Conservation (phyloP, 2,329 filamentous ascomycete species). For the Talaromyces sp. region DNA sequence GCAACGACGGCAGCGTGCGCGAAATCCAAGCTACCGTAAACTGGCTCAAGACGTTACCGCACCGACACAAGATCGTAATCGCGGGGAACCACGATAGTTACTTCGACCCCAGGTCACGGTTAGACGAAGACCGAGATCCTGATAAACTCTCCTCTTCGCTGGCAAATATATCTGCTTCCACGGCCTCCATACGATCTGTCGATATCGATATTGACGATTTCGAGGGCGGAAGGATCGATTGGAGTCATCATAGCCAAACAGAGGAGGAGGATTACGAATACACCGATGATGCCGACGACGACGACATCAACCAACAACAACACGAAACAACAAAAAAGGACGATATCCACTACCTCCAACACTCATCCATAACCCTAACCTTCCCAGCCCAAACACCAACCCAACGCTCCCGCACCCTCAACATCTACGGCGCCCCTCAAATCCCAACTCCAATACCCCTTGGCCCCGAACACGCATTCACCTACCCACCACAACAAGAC, state of each 20-base stretch:
- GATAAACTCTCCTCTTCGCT: conserved; percentile 18
- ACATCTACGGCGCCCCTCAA: conserved; percentile 75
- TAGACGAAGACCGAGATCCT: conserved; percentile 48
- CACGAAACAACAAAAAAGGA: background rate
- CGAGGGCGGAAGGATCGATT: conserved; percentile 47
- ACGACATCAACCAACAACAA: no score
- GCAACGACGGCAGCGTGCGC: conserved; percentile 62
- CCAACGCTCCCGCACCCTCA: conserved; percentile 54
- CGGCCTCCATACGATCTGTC: conserved; percentile 33
- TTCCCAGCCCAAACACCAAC: conserved; percentile 48
- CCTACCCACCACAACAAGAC: conserved; percentile 61
- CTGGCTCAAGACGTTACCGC: conserved; percentile 71
- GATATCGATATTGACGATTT: conserved; percentile 41
- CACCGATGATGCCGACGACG: background rate
- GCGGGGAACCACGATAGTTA: conserved; percentile 86
- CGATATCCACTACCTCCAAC: conserved; percentile 67
- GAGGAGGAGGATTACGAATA: conserved; percentile 42
- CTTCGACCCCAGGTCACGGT: conserved; percentile 64
- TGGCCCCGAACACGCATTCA: conserved; percentile 68
- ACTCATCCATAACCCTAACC: conserved; percentile 58
- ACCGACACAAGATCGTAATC: conserved; percentile 74
- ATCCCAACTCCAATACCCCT: conserved; percentile 64
- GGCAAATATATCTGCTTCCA: conserved; percentile 29
- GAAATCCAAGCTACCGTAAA: conserved; percentile 79
- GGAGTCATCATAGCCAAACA: conserved; percentile 30